phyloP scores from a whole-genome alignment of 2,329 filamentous ascomycete genomes.

The Penicillium sp. region DNA sequence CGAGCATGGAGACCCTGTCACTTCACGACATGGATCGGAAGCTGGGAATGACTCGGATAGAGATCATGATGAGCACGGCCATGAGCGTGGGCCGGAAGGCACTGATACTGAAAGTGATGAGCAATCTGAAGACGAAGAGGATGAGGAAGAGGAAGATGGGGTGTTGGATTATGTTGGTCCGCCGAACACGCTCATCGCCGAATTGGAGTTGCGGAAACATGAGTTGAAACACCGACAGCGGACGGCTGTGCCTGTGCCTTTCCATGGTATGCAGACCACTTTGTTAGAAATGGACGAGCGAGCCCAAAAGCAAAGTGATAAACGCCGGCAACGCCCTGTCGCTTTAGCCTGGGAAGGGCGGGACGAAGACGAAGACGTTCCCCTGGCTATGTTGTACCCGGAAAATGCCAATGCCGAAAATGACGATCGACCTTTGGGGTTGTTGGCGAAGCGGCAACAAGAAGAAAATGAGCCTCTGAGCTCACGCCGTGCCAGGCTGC shows the following conservation, averaged over 20 bases:
- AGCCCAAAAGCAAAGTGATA: constrained; percentile 75
- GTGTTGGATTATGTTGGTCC: constrained; percentile 58
- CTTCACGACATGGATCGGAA: neutral
- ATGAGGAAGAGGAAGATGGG: constrained; percentile 43
- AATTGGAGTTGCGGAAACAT: constrained; percentile 85
- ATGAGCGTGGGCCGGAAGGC: constrained; percentile 8
- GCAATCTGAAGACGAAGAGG: constrained; percentile 32
- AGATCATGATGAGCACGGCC: constrained; percentile 13
- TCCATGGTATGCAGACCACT: constrained; percentile 76
- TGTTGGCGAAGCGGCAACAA: constrained; percentile 67
- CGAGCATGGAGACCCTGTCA: neutral
- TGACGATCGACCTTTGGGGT: constrained; percentile 44
- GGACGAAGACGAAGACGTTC: constrained; percentile 76
- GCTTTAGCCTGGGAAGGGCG: constrained; percentile 83
- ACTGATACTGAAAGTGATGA: constrained; percentile 21
- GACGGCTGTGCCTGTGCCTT: constrained; percentile 59
- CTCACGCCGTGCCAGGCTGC: constrained; percentile 69
- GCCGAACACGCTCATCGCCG: constrained; percentile 87
- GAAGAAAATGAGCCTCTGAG: constrained; percentile 93
- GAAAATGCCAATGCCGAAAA: constrained; percentile 34
- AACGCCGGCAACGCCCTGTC: constrained; percentile 68
- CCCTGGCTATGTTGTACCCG: constrained; percentile 76
- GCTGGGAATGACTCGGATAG: constrained; percentile 17
- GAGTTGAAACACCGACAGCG: constrained; percentile 79
- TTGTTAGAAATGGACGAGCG: constrained; percentile 88